Conservation (phyloP, 2,329 filamentous ascomycete genomes). For the Dissoconium aciculare region DNA sequence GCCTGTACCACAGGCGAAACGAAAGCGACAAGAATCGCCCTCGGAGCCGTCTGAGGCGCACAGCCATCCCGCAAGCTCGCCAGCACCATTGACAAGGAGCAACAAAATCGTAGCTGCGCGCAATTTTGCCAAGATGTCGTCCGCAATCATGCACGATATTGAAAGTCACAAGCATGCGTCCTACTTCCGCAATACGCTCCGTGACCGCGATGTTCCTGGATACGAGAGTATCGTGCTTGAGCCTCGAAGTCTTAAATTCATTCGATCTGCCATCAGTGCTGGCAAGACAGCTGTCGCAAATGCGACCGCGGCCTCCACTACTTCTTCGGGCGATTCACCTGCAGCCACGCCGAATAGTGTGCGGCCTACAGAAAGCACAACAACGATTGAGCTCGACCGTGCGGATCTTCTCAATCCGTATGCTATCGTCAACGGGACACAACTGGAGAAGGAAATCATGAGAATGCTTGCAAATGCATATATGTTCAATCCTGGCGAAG, state of each 20-base stretch:
- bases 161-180: constrained; percentile 37
- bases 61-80: constrained; percentile 2
- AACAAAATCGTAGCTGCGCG: constrained; percentile 29
- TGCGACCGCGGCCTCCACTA: constrained; percentile 34
- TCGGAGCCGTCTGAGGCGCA: constrained; percentile 9
- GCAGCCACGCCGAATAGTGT: neutral
- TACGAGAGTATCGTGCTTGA: constrained; percentile 39
- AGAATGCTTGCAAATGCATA: constrained; percentile 97
- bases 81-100: constrained; percentile 15
- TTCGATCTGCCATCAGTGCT: constrained; percentile 33
- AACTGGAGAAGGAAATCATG: constrained; percentile 83
- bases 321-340: constrained; percentile 32
- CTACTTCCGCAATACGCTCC: constrained; percentile 36
- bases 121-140: constrained; percentile 34
- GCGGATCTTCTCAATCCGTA: constrained; percentile 71
- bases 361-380: constrained; percentile 1
- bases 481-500: constrained; percentile 94
- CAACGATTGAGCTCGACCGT: constrained; percentile 47
- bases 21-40: constrained; percentile 26
- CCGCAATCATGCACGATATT: constrained; percentile 38
- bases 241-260: constrained; percentile 38
- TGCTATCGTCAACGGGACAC: constrained; percentile 81
- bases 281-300: constrained; percentile 45
- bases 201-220: constrained; percentile 35
- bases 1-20: constrained; percentile 23